Evolutionary conservation across 2,329 filamentous ascomycete species (phyloP), one percentile per base, ranked within the genome.

Genomic region (Dactylonectria macrodidyma): DNA sequence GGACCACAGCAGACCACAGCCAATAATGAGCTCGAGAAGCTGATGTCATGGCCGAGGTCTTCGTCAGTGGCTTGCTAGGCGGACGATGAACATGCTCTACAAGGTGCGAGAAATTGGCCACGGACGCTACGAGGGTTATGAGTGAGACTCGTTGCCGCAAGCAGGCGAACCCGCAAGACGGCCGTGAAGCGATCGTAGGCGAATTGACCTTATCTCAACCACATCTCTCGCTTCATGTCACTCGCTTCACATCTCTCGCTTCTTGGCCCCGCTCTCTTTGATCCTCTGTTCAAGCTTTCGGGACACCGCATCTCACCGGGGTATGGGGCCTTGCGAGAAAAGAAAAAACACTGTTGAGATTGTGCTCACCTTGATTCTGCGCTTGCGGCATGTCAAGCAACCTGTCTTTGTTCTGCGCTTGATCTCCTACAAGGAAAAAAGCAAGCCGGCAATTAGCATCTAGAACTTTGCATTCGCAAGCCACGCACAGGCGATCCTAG

Each of bases 351-450:
- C 70, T 55, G 71, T 75, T 44, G 66, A 76, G 76, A 73, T 72
- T 56, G 62, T 66, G 65, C 87, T 78, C 80, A 90, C 88, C 88
- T 90, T 90, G 77, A 90, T 90, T 73, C 88, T 83, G 73, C 88
- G 84, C 76, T 89, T 89, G 64, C 88, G 86, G 79, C 88, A 90
- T 51, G 88, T 90, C 77, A 90, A 79, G 72, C 88, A 90, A n/a
- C 88, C 88, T 1, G 88, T 90, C 78, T 90, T 90, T 54, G 88
- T 90, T 73, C 88, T 85, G 68, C 88, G 85, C 78, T 90, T 90
- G 75, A 90, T 90, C 78, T 90, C 88, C 88, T 90, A 77, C 30
- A 62, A 57, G 57, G 34, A 5, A 62, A 57, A 58, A 38, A 5
- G n/a, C 36, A 38, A 67, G 36, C 47, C 41, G 33, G 50, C 34